These are phyloP conservation scores for Wallacemonas sp. DNA, from an alignment of 208 protist species.

Conservation along the genomic window DNA sequence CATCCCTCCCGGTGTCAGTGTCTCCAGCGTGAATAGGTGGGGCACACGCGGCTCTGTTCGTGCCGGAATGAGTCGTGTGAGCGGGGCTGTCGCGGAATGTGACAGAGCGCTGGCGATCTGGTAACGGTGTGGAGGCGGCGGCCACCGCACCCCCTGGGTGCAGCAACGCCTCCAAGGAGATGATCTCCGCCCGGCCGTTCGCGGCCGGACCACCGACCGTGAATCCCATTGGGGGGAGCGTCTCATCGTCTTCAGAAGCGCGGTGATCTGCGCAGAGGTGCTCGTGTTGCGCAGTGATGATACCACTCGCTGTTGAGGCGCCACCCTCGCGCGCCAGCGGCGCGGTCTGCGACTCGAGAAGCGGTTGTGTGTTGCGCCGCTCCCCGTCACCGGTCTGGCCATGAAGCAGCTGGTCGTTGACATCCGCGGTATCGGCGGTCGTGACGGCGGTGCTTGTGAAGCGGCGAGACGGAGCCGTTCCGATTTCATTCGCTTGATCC, in stretches of 20 bases:
- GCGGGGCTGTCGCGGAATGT: neutral
- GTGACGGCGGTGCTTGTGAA: slow-evolving; percentile 12
- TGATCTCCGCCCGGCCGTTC: neutral
- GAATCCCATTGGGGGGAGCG: neutral
- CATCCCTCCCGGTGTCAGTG: too few species aligned
- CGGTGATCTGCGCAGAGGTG: neutral
- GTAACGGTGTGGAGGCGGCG: neutral
- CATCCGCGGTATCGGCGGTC: too few species aligned
- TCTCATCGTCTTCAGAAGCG: neutral
- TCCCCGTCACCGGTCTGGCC: neutral
- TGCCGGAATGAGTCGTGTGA: too few species aligned
- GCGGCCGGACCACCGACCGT: neutral
- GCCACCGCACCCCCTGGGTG: neutral
- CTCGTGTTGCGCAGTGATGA: too few species aligned
- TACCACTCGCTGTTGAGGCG: neutral
- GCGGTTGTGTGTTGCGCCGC: slow-evolving; percentile 6
- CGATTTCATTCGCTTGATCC: neutral
- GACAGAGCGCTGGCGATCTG: slow-evolving; percentile 9
- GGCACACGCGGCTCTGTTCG: too few species aligned
- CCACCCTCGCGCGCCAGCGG: neutral
- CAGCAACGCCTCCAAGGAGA: slow-evolving; percentile 5
- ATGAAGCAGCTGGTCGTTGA: too few species aligned
- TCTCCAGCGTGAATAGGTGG: too few species aligned
- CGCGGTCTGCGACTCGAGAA: neutral
- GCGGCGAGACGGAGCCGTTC: neutral